Evolutionary conservation across 768 basidiomycete species (phyloP), one percentile per base, ranked within the genome.

Genomic region (Mrakia frigida): DNA sequence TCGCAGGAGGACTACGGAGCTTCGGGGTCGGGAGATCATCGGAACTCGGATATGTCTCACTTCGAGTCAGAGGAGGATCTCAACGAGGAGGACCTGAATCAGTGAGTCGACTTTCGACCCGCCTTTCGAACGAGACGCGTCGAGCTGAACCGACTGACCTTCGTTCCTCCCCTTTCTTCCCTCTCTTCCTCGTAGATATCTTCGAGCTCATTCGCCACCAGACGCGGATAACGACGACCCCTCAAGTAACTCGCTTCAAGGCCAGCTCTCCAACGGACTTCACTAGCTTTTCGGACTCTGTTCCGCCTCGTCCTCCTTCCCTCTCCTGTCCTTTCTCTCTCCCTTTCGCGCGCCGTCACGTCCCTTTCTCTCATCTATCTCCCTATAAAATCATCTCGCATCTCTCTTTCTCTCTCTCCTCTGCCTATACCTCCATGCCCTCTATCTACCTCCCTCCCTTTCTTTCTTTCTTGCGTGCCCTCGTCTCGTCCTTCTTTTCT

Each of bases 61-160:
- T 61, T 61, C 31, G 71, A 71, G 16, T 61, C 35, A 10, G 76
- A 77, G 41, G 75, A 76, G 25, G 76, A 77, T 25, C 37, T 71
- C 25, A 70, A 77, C 67, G 70, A 77, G 33, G 76, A 71, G 25
- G 76, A 77, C 31, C 52, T 77, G 33, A 70, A 77, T 31, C 76
- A 70, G 71, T 77, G 25, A 56, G 56, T 28, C 25, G 13, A 56
- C 56, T 53, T 53, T 18, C 21, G 2, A 10, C 56, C 56, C n/a
- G n/a, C 56, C 25, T 52, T 7, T 56, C 23, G 23, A 3, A 9
- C 6, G 23, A 25, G 23, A 25, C 56, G 56, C 56, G 25, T 56
- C 56, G 56, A 56, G 6, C 11, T 43, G 11, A 13, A 2, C 43
- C 16, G n/a, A 18, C 56, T 56, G 56, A 56, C 56, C n/a, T 28